Base-by-base conservation (phyloP, 371 early-diverging fungal species). In the Zopfochytrium polystomum region DNA sequence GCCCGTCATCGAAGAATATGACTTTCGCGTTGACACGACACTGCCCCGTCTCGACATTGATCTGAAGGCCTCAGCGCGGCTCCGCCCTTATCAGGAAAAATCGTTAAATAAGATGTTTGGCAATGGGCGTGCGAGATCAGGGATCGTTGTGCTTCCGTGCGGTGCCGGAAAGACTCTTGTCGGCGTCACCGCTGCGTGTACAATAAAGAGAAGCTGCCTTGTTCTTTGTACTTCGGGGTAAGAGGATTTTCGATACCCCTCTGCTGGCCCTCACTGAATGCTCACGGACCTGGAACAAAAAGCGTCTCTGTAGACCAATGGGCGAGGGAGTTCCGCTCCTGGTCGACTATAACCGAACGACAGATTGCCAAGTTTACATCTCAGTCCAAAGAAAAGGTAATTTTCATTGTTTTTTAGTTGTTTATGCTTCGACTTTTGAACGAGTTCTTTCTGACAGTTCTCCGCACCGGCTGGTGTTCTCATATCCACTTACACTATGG, bases 81-180 rank as follows among this genome's bases (percentile, higher is more conserved):
- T 99, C 67, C 85, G 99, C 52, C 93, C 96, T 7, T 99, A 99
- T 70, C 99, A 99, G 80, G 99, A 99, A 78, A 93, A 95, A 68
- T 89, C 91, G 61, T 81, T 99, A 46, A 93, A 90, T 73, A 99
- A 99, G 73, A 99, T 99, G 99, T 99, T 99, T 90, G 96, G 99
- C 56, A 98, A 96, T 66, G 80, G 95, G 3, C 84, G 99, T 55
- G 99, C 99, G 18, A 76, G 99, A 46, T 93, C 93, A 23, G 99
- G 99, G 20, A 98, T 99, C 65, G 98, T 99, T 72, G 99, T 99
- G 57, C 77, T 99, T 58, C 99, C 99, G 0, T 98, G 99, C 71
- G 99, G 99, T 46, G 95, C 97, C 15, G 99, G 99, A 47, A 99
- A 99, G 75, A 99, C 99, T 1, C 81, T 99, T 35, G 99, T 99